phyloP scores from a whole-genome alignment of 495 filamentous ascomycete species.

The Talaromyces wortmannii region DNA sequence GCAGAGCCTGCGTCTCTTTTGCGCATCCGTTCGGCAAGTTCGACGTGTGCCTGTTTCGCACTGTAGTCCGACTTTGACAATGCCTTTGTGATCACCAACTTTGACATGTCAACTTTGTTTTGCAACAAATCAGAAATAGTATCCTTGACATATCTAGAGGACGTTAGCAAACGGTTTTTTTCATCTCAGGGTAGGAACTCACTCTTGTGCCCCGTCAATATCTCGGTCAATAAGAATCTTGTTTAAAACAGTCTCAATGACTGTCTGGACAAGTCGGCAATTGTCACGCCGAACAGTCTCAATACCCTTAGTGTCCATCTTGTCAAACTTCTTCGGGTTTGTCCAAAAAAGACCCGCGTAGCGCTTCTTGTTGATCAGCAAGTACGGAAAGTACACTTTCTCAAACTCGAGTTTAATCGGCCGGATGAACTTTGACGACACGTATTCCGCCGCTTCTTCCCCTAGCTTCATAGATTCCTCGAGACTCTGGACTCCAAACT shows the following conservation, averaged over 20 bases:
- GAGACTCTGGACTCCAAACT: conserved; percentile 84
- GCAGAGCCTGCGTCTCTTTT: conserved; percentile 95
- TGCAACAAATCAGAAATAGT: conserved; percentile 93
- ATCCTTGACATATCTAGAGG: conserved; percentile 81
- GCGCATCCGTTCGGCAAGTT: conserved; percentile 89
- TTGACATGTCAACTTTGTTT: conserved; percentile 98
- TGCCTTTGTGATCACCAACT: conserved; percentile 98
- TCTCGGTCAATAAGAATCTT: conserved; percentile 95
- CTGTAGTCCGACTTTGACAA: conserved; percentile 77
- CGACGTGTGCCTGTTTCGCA: conserved; percentile 90
- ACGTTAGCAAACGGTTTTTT: conserved; percentile 7
- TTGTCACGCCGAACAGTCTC: conserved; percentile 97
- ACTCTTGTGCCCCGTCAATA: conserved; percentile 86
- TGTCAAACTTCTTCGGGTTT: conserved; percentile 88
- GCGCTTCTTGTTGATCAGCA: conserved; percentile 99
- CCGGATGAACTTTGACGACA: conserved; percentile 85
- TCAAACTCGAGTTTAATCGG: conserved; percentile 99
- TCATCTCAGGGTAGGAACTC: conserved; percentile 8
- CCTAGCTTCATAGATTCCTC: conserved; percentile 89
- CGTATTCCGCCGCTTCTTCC: conserved; percentile 77
- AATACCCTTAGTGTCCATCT: conserved; percentile 99
- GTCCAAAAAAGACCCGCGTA: conserved; percentile 98
- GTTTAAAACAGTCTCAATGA: conserved; percentile 92
- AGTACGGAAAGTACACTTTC: conserved; percentile 97
- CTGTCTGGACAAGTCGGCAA: conserved; percentile 88